Conservation (phyloP, 345 rosid species). For the Eucalyptus sp. region DNA sequence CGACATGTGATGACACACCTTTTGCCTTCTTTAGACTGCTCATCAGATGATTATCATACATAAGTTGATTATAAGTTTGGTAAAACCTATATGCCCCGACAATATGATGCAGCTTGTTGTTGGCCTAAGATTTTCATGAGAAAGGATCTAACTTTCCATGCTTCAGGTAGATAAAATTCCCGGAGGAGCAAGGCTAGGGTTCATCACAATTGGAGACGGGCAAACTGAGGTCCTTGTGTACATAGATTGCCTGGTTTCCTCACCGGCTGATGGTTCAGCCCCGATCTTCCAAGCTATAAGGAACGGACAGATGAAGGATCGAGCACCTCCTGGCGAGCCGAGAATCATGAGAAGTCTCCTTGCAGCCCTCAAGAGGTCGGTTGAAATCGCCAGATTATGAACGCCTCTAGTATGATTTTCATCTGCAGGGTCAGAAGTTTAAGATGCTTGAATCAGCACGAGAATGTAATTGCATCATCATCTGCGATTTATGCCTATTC, state of each 20-base stretch:
- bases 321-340: slow-evolving; percentile 78
- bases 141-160: not conserved
- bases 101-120: not conserved
- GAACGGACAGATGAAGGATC: slow-evolving; percentile 52
- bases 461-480: not conserved
- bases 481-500: not conserved
- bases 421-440: not conserved
- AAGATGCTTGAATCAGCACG: not conserved
- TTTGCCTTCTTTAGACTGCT: not conserved
- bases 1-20: not conserved
- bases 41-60: not conserved
- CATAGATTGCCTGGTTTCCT: slow-evolving; percentile 72
- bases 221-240: slow-evolving; percentile 71
- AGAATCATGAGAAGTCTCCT: slow-evolving; percentile 94
- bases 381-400: slow-evolving; percentile 51
- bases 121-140: not conserved
- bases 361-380: slow-evolving; percentile 60
- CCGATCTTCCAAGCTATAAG: slow-evolving; percentile 73
- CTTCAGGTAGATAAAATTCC: slow-evolving; percentile 66
- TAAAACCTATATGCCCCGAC: not conserved
- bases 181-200: slow-evolving; percentile 83
- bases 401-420: not conserved
- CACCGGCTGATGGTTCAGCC: slow-evolving; percentile 27
- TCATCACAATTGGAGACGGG: slow-evolving; percentile 61
- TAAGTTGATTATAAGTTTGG: not conserved